These are phyloP conservation scores for Nakazawaea sp. DNA, from an alignment of 805 yeast species.

Conservation along the genomic window DNA sequence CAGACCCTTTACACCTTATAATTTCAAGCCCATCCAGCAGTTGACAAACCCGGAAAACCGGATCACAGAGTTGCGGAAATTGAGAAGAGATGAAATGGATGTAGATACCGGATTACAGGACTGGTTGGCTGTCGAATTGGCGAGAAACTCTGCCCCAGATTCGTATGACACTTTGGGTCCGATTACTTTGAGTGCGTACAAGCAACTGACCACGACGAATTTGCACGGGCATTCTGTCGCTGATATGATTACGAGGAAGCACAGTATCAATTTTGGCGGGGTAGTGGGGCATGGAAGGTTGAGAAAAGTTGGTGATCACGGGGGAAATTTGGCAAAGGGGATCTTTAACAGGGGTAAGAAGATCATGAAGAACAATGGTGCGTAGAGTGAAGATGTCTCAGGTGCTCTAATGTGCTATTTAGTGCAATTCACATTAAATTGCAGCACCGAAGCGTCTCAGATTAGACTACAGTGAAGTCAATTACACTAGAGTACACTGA, in stretches of 20 bases:
- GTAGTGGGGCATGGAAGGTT: constrained; percentile 38
- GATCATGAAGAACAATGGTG: constrained; percentile 28
- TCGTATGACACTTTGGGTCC: constrained; percentile 37
- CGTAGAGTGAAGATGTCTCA: no score
- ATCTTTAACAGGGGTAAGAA: constrained; percentile 52
- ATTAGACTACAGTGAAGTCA: not conserved
- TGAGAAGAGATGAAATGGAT: constrained; percentile 31
- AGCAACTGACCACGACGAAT: constrained; percentile 41
- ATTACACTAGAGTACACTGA: not conserved
- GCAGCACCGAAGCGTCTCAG: no score
- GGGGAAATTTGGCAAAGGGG: constrained; percentile 45
- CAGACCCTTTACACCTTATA: constrained; percentile 10
- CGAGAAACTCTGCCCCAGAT: constrained; percentile 31
- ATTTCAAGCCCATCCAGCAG: constrained; percentile 34
- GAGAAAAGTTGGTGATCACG: constrained; percentile 40
- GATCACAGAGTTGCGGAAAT: constrained; percentile 33
- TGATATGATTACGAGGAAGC: constrained; percentile 38
- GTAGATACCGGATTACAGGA: constrained; percentile 52
- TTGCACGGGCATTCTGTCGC: constrained; percentile 32
- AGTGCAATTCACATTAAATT: no score
- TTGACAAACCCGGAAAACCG: constrained; percentile 35
- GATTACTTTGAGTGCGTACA: constrained; percentile 59
- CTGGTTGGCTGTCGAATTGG: constrained; percentile 40
- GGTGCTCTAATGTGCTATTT: no score
- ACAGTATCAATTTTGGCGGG: constrained; percentile 35